A percentile compares a stretch with the other conserved stretches of the same genome.
Conservation (phyloP, 306 rosid species). For the Sphenostylis stenocarpa region DNA sequence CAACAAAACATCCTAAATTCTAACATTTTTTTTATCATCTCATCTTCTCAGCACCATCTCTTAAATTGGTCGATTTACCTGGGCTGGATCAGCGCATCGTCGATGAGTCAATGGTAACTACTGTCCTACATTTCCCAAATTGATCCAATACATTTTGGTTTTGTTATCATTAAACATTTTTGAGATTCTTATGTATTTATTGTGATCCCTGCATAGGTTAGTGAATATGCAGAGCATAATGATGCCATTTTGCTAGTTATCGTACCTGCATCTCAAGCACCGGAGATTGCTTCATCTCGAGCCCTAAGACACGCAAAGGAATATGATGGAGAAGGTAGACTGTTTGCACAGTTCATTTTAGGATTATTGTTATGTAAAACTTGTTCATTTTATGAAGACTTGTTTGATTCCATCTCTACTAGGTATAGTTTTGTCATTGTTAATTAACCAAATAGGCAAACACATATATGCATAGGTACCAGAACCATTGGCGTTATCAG, state of each 20-base stretch:
- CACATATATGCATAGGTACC: conserved; percentile 58
- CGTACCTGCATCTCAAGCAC: conserved; percentile 91
- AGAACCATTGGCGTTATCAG: conserved; percentile 89
- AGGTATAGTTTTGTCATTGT: not conserved
- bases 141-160: not conserved
- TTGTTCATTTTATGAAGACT: not conserved
- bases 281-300: conserved; percentile 85
- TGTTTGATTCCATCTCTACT: conserved; percentile 11
- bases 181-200: conserved; percentile 31
- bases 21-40: conserved; percentile 30
- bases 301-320: conserved; percentile 87
- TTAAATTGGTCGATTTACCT: conserved; percentile 93
- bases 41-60: conserved; percentile 81
- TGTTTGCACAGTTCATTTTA: conserved; percentile 18
- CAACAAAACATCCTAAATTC: not conserved
- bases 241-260: conserved; percentile 89
- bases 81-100: conserved; percentile 91
- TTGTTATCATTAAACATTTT: conserved; percentile 19
- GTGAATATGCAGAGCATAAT: conserved; percentile 90
- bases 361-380: not conserved
- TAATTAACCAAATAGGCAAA: conserved; percentile 25
- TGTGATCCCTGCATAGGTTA: conserved; percentile 57
- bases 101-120: conserved; percentile 87
- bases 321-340: conserved; percentile 80
- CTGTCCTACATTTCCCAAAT: conserved; percentile 25